Evolutionary conservation across 2,329 filamentous ascomycete species (phyloP).

Genomic region (Penicillium sp.): DNA sequence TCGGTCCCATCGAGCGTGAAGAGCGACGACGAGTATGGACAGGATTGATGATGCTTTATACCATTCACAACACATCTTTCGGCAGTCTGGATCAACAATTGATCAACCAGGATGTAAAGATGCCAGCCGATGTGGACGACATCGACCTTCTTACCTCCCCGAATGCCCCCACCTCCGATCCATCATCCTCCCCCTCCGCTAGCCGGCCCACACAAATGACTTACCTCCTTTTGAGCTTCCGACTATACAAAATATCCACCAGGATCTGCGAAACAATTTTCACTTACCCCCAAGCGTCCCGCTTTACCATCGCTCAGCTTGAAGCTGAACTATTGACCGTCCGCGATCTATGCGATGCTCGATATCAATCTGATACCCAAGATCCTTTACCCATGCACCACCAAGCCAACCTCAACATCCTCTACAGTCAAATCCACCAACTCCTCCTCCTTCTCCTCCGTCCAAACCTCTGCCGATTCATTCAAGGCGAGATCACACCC

Average conservation of each 20-base stretch:
- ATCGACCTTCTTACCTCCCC: conserved; percentile 32
- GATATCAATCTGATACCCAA: conserved; percentile 27
- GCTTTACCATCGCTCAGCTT: conserved; percentile 22
- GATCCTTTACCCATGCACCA: conserved; percentile 35
- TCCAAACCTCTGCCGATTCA: conserved; percentile 34
- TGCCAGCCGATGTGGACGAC: conserved; percentile 40
- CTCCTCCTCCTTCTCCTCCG: conserved; percentile 40
- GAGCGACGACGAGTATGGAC: conserved; percentile 43
- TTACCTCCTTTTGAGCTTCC: conserved; percentile 41
- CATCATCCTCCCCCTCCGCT: conserved; percentile 15
- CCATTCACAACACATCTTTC: conserved; percentile 39
- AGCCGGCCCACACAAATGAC: conserved; percentile 43
- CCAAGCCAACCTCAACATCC: conserved; percentile 42
- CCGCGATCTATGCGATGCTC: conserved; percentile 32
- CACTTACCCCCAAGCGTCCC: conserved; percentile 23
- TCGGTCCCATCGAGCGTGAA: conserved; percentile 39
- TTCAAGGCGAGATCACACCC: conserved; percentile 32
- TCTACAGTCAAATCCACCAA: conserved; percentile 43
- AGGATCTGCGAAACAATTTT: conserved; percentile 39
- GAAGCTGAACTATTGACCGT: conserved; percentile 33
- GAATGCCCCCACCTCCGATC: conserved; percentile 8
- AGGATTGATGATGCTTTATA: conserved; percentile 43
- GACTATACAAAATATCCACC: conserved; percentile 38
- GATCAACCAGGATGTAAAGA: conserved; percentile 30
- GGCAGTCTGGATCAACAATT: conserved; percentile 35